phyloP scores from a whole-genome alignment of 2,329 filamentous ascomycete species.

The Elsinoe ampelina region DNA sequence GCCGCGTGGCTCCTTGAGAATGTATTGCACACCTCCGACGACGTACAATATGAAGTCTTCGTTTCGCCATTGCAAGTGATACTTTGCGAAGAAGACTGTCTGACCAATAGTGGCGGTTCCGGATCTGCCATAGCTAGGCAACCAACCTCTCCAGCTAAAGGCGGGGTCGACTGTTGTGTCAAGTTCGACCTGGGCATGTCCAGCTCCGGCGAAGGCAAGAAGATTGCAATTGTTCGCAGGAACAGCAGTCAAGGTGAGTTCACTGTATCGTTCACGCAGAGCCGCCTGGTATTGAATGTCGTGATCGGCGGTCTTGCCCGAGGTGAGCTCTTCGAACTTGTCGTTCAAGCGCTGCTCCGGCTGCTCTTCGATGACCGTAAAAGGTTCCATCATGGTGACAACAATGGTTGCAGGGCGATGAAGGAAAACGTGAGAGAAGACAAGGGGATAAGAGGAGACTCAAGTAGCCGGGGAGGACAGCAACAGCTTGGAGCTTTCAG shows the following conservation, averaged over 20 bases:
- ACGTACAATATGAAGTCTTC: constrained; percentile 34
- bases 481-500: neutral
- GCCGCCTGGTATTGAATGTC: constrained; percentile 32
- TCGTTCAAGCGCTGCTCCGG: constrained; percentile 27
- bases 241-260: constrained; percentile 31
- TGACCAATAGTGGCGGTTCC: constrained; percentile 29
- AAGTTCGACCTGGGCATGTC: constrained; percentile 30
- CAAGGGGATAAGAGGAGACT: neutral
- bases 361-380: constrained; percentile 25
- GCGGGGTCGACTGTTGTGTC: constrained; percentile 32
- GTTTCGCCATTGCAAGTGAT: constrained; percentile 30
- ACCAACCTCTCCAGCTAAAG: constrained; percentile 31
- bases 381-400: constrained; percentile 21
- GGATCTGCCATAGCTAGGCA: constrained; percentile 24
- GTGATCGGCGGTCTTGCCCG: constrained; percentile 30
- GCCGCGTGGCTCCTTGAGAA: constrained; percentile 30
- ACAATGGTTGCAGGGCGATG: neutral
- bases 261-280: constrained; percentile 30
- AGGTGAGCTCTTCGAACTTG: constrained; percentile 27
- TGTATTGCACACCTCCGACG: constrained; percentile 31
- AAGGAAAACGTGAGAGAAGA: neutral
- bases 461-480: neutral
- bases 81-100: constrained; percentile 32
- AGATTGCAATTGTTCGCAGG: constrained; percentile 22
- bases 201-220: constrained; percentile 34